Evolutionary conservation across 768 basidiomycete species (phyloP).

Genomic region (Tulasnella sp.): DNA sequence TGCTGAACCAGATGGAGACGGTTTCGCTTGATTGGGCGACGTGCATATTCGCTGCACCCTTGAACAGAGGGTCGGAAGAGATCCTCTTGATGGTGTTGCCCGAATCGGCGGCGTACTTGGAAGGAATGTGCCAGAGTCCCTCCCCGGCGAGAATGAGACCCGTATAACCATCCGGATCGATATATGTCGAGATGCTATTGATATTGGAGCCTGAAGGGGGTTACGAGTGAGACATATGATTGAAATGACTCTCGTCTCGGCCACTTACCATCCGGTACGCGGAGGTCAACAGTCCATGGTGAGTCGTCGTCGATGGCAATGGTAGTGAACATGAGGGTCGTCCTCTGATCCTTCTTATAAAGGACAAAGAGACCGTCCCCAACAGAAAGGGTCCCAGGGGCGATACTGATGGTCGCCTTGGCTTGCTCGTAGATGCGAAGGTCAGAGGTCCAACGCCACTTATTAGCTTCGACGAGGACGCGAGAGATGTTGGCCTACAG

Average conservation of each 20-base stretch:
- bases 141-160: slow-evolving; percentile 18
- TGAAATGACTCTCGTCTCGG: neutral
- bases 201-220: neutral
- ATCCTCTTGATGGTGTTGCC: neutral
- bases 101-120: slow-evolving; percentile 11
- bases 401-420: neutral
- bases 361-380: slow-evolving; percentile 25
- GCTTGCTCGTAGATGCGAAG: slow-evolving; percentile 30
- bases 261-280: neutral
- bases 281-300: neutral
- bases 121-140: slow-evolving; percentile 30
- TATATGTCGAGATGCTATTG: slow-evolving; percentile 25
- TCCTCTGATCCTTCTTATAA: slow-evolving; percentile 2
- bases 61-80: slow-evolving; percentile 3
- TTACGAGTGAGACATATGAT: neutral
- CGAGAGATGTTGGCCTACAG: neutral
- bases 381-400: neutral
- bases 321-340: slow-evolving; percentile 22
- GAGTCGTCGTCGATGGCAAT: neutral
- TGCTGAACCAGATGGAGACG: neutral
- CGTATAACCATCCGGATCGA: slow-evolving; percentile 3
- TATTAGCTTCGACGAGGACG: neutral
- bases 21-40: neutral
- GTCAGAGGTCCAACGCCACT: slow-evolving; percentile 25
- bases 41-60: neutral